Evolutionary conservation across 1,284 basidiomycete species (phyloP).

Genomic region (Moesziomyces globuligerus): DNA sequence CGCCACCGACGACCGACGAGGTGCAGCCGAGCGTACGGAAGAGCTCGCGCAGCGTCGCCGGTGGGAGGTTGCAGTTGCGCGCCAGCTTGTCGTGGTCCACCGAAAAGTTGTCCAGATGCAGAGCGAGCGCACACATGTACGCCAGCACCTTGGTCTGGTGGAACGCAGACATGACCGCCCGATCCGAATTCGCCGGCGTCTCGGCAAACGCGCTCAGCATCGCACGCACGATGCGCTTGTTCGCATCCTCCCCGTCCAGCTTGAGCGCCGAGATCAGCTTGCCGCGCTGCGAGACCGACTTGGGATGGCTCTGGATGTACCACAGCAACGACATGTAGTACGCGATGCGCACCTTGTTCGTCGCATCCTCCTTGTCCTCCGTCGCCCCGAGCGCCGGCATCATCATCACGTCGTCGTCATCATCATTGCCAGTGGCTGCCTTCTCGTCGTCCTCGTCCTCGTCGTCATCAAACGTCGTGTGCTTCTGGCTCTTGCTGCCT

Average conservation of each 20-base stretch:
- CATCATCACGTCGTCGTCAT: constrained; percentile 25
- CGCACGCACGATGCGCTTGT: constrained; percentile 37
- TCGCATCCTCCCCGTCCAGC: constrained; percentile 41
- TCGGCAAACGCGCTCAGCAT: constrained; percentile 36
- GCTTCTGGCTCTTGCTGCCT: constrained; percentile 22
- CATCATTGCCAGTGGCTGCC: neutral
- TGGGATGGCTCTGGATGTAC: constrained; percentile 29
- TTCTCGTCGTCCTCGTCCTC: constrained; percentile 16
- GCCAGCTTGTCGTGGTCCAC: constrained; percentile 50
- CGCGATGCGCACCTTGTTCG: constrained; percentile 42
- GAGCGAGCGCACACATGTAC: constrained; percentile 56
- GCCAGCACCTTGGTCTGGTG: constrained; percentile 59
- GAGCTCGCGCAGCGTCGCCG: constrained; percentile 44
- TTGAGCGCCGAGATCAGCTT: constrained; percentile 35
- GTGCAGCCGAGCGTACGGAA: constrained; percentile 54
- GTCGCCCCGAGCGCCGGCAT: constrained; percentile 48
- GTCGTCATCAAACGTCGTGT: constrained; percentile 35
- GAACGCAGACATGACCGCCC: constrained; percentile 47
- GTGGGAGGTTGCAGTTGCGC: constrained; percentile 32
- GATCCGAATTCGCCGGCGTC: constrained; percentile 29
- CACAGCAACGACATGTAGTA: constrained; percentile 48
- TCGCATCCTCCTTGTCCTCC: constrained; percentile 45
- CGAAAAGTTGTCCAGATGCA: constrained; percentile 63
- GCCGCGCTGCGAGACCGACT: constrained; percentile 32
- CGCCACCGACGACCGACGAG: constrained; percentile 33